These are phyloP conservation scores for Aspergillus nidulans DNA, from an alignment of 495 filamentous ascomycete genomes.

Conservation along the genomic window DNA sequence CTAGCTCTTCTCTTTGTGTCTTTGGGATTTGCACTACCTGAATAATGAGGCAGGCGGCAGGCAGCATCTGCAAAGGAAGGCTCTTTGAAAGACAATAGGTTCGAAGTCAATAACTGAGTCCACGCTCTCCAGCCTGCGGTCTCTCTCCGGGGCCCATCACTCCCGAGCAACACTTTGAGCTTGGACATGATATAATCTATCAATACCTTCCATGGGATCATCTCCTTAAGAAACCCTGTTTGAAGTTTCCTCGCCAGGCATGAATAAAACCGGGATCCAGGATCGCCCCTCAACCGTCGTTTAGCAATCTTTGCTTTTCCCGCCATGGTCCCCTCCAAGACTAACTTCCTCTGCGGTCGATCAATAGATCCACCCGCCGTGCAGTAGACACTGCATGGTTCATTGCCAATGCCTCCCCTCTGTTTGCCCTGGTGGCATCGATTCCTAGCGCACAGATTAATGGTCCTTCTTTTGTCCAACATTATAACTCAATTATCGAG, in stretches of 20 bases:
- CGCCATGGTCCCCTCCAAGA: neutral
- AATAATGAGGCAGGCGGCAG: neutral
- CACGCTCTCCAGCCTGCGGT: neutral
- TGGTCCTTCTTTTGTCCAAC: slow-evolving; percentile 21
- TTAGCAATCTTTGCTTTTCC: slow-evolving; percentile 10
- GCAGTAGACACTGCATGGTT: slow-evolving; percentile 9
- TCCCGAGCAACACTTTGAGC: neutral
- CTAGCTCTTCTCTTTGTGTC: slow-evolving; percentile 1
- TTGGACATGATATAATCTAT: neutral
- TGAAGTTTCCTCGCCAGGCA: slow-evolving; percentile 13
- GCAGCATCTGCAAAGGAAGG: neutral
- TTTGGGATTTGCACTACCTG: neutral
- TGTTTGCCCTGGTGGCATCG: slow-evolving; percentile 7
- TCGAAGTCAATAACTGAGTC: neutral
- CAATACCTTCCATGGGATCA: neutral
- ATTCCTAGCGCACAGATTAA: slow-evolving; percentile 15
- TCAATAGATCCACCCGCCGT: slow-evolving; percentile 19
- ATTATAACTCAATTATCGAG: slow-evolving; percentile 26
- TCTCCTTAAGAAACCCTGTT: slow-evolving; percentile 11
- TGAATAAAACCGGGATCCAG: slow-evolving; percentile 3
- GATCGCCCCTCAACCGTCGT: slow-evolving; percentile 15
- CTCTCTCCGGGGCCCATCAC: neutral
- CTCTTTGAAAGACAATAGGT: neutral
- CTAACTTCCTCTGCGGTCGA: slow-evolving; percentile 8
- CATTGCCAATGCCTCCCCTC: slow-evolving; percentile 7